These are phyloP conservation scores for Trichoderma breve DNA, from an alignment of 2,329 filamentous ascomycete species.

Conservation along the genomic window DNA sequence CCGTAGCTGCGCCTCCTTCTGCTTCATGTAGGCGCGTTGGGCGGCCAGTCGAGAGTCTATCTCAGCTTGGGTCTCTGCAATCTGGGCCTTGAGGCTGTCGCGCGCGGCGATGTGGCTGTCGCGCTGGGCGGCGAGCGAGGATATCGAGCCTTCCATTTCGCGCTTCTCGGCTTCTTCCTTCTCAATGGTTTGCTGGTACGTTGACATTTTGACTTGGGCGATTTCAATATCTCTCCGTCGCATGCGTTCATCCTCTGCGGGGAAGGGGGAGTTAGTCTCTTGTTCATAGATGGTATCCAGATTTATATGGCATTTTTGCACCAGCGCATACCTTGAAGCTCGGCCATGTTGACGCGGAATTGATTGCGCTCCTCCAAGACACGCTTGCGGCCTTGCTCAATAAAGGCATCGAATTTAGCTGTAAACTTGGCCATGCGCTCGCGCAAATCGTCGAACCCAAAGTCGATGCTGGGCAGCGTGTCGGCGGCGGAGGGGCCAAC, in stretches of 20 bases:
- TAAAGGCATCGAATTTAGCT: slow-evolving; percentile 85
- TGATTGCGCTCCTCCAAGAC: slow-evolving; percentile 92
- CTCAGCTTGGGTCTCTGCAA: slow-evolving; percentile 64
- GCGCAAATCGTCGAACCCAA: slow-evolving; percentile 92
- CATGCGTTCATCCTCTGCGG: slow-evolving; percentile 83
- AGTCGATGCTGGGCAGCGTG: slow-evolving; percentile 83
- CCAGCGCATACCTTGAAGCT: slow-evolving; percentile 72
- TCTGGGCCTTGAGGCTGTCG: slow-evolving; percentile 59
- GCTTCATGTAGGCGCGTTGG: slow-evolving; percentile 67
- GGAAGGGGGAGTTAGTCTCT: background rate
- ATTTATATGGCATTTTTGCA: background rate
- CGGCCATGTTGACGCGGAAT: slow-evolving; percentile 85
- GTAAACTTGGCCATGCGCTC: slow-evolving; percentile 95
- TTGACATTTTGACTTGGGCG: slow-evolving; percentile 65
- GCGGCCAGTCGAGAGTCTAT: slow-evolving; percentile 70
- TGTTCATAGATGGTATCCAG: background rate
- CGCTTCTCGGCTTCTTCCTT: slow-evolving; percentile 75
- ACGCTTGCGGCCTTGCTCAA: slow-evolving; percentile 84
- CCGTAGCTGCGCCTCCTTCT: slow-evolving; percentile 77
- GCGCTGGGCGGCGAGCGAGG: slow-evolving; percentile 56
- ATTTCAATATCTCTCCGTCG: slow-evolving; percentile 86
- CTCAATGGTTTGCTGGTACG: slow-evolving; percentile 69
- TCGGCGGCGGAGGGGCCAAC: slow-evolving; percentile 68
- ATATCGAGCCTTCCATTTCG: slow-evolving; percentile 68
- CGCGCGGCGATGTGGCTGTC: slow-evolving; percentile 58